These are phyloP conservation scores for Schizochytrium sp. DNA, from an alignment of 108 stramenopile genomes.

Conservation along the genomic window DNA sequence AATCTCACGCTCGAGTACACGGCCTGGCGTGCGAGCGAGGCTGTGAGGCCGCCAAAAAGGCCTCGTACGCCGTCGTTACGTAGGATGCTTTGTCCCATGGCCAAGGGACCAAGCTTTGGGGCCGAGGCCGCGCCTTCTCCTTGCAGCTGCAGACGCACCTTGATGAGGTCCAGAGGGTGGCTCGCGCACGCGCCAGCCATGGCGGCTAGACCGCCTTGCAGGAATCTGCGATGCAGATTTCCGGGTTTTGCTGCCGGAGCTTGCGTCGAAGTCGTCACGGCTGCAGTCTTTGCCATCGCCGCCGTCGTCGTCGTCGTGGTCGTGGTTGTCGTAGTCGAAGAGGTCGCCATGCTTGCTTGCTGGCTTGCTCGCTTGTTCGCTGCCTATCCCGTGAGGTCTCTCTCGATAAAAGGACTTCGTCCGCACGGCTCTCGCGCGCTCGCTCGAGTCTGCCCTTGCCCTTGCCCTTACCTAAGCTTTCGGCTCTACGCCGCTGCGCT, in stretches of 20 bases:
- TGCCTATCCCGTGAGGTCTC: no score
- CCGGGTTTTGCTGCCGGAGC: not conserved
- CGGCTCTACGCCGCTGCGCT: no score
- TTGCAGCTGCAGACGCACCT: conserved; percentile 16
- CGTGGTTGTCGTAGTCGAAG: no score
- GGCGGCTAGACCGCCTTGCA: not conserved
- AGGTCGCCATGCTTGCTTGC: no score
- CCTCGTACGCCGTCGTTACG: not conserved
- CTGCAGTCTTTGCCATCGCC: no score
- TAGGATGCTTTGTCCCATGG: not conserved
- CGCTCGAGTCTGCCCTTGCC: no score
- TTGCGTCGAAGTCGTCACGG: no score
- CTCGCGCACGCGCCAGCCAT: not conserved
- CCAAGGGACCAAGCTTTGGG: not conserved
- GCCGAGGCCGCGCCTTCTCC: not conserved
- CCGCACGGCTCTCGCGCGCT: no score
- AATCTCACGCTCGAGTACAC: conserved; percentile 16
- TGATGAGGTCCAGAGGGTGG: conserved; percentile 21
- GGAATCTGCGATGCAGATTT: not conserved
- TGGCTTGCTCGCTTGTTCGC: no score
- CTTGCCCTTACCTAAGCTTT: no score
- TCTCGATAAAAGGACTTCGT: no score
- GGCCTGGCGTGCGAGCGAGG: conserved; percentile 2
- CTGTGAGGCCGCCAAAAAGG: not conserved
- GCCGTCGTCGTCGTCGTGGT: no score